phyloP scores from a whole-genome alignment of 2,329 filamentous ascomycete species.

The Penicillium sp. region DNA sequence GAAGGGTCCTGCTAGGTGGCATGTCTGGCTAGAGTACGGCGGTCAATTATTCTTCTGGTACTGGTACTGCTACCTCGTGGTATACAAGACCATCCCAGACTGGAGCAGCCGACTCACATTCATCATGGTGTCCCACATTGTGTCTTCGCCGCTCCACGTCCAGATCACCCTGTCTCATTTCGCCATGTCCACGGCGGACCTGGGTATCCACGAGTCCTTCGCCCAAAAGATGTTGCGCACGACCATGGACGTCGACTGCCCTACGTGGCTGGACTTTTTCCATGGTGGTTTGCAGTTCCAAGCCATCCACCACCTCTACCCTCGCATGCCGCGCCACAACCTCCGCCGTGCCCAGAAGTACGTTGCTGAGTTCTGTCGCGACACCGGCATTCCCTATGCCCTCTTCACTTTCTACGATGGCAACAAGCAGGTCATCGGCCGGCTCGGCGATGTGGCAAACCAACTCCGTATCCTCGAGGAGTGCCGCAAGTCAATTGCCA shows the following conservation, averaged over 20 bases:
- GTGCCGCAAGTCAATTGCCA: constrained; percentile 60
- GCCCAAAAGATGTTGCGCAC: constrained; percentile 88
- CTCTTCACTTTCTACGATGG: constrained; percentile 83
- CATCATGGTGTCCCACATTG: constrained; percentile 76
- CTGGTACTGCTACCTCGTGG: constrained; percentile 80
- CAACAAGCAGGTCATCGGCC: constrained; percentile 76
- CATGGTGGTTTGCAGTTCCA: constrained; percentile 90
- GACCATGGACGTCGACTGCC: constrained; percentile 91
- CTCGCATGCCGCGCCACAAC: constrained; percentile 82
- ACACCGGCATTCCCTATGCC: constrained; percentile 81
- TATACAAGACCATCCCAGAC: constrained; percentile 72
- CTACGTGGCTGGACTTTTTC: constrained; percentile 83
- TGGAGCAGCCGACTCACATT: constrained; percentile 71
- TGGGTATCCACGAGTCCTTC: constrained; percentile 83
- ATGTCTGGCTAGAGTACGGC: constrained; percentile 74
- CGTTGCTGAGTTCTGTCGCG: constrained; percentile 77
- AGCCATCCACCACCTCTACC: constrained; percentile 83
- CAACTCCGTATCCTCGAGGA: constrained; percentile 77
- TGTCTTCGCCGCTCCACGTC: constrained; percentile 79
- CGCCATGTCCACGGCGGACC: constrained; percentile 86
- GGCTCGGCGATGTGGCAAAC: constrained; percentile 74
- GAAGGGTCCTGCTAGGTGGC: constrained; percentile 79
- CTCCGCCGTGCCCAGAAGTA: constrained; percentile 72
- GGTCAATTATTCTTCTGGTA: constrained; percentile 82
- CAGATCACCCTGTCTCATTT: constrained; percentile 93